These are phyloP conservation scores for Solanum ossicruentum DNA, from an alignment of 257 asterid genomes.

Conservation along the genomic window DNA sequence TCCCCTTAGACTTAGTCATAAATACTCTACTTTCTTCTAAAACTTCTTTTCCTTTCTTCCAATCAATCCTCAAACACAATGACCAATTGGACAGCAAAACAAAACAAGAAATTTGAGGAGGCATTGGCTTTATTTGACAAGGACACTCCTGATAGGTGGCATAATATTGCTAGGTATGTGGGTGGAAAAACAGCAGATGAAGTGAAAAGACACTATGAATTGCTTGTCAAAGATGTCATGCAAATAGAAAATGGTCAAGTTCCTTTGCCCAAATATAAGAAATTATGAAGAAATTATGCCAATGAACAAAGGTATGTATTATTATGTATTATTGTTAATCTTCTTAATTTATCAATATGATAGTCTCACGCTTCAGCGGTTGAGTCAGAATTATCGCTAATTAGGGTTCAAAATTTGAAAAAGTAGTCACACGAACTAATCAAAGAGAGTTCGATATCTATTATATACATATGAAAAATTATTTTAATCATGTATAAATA, in stretches of 20 bases:
- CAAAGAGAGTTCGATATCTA: too few relatives aligned
- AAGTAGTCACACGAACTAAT: too few relatives aligned
- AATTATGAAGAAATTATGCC: slow-evolving; percentile 9
- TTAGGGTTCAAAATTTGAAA: too few relatives aligned
- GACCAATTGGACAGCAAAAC: slow-evolving; percentile 46
- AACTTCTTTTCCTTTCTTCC: background rate
- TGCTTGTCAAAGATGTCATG: slow-evolving; percentile 27
- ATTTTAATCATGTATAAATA: too few relatives aligned
- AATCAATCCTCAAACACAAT: slow-evolving; percentile 2
- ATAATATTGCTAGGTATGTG: slow-evolving; percentile 27
- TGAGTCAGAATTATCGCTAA: too few relatives aligned
- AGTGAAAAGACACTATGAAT: slow-evolving; percentile 27
- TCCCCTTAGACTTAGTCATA: slow-evolving; percentile 5
- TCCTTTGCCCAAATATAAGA: slow-evolving; percentile 22
- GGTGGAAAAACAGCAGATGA: slow-evolving; percentile 31
- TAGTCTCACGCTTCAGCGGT: too few relatives aligned
- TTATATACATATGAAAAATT: too few relatives aligned
- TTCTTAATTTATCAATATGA: background rate
- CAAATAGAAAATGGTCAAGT: slow-evolving; percentile 21
- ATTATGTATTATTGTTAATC: background rate
- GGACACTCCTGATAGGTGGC: slow-evolving; percentile 38
- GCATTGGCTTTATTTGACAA: slow-evolving; percentile 27
- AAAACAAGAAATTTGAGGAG: slow-evolving; percentile 40
- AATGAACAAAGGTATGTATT: slow-evolving; percentile 19
- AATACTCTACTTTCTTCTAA: background rate